Percentiles rank a stretch among this genome's conserved stretches.
Conservation (phyloP, 1,139 yeast species). For the Lizanozyma gosingica region DNA sequence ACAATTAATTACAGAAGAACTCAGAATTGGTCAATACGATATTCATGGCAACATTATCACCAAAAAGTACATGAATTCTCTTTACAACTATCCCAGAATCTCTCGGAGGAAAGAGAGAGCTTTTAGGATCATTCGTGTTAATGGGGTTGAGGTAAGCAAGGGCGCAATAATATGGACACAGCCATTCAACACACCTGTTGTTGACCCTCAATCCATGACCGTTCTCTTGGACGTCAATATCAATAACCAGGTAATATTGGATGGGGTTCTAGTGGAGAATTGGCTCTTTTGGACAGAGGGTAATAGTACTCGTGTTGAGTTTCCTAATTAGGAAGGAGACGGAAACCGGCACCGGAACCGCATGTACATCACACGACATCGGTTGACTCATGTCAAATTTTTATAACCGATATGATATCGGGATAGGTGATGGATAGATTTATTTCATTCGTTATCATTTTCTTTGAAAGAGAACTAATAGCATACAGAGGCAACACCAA, state of each 20-base stretch:
- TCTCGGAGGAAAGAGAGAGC: constrained; percentile 7
- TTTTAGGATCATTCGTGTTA: constrained; percentile 23
- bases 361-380: background rate
- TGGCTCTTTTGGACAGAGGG: background rate
- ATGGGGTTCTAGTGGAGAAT: background rate
- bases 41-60: constrained; percentile 16
- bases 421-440: too few relatives aligned
- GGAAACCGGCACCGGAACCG: background rate
- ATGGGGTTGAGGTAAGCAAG: constrained; percentile 23
- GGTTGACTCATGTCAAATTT: background rate
- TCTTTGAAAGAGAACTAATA: too few relatives aligned
- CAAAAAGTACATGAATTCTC: constrained; percentile 14
- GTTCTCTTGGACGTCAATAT: background rate
- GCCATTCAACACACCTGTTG: constrained; percentile 11
- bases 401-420: background rate
- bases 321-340: background rate
- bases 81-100: constrained; percentile 7
- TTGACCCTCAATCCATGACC: background rate
- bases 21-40: constrained; percentile 26
- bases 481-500: too few relatives aligned
- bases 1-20: constrained; percentile 29
- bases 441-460: too few relatives aligned
- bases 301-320: background rate
- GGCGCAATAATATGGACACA: constrained; percentile 23
- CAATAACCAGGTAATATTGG: background rate